Evolutionary conservation across 345 rosid genomes (phyloP).

Genomic region (Hevea brasiliensis): DNA sequence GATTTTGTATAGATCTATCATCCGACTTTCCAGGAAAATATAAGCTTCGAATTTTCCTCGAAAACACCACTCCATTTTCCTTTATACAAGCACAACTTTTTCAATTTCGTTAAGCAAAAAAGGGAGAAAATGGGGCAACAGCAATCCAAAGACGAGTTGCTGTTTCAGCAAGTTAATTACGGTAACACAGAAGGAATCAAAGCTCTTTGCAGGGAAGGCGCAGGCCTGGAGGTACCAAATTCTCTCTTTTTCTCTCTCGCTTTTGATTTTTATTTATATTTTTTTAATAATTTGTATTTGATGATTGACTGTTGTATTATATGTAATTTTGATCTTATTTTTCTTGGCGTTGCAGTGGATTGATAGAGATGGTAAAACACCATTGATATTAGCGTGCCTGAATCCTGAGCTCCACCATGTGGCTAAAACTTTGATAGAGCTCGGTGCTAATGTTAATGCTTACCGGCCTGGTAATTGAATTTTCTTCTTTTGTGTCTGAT

Average conservation of each 20-base stretch:
- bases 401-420: conserved; percentile 60
- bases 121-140: conserved; percentile 72
- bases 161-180: conserved; percentile 73
- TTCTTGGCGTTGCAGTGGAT: conserved; percentile 56
- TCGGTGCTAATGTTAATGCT: conserved; percentile 83
- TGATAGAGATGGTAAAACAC: conserved; percentile 91
- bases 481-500: background rate
- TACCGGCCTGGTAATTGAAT: conserved; percentile 68
- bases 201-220: conserved; percentile 72
- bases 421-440: conserved; percentile 75
- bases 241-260: background rate
- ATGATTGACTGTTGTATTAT: background rate
- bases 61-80: conserved; percentile 1
- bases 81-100: background rate
- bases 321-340: background rate
- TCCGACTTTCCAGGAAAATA: background rate
- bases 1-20: background rate
- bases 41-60: background rate
- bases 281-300: background rate
- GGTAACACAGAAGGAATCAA: conserved; percentile 82
- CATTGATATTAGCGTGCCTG: conserved; percentile 81
- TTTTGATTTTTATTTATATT: background rate
- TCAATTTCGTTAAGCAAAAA: background rate
- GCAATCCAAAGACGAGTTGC: conserved; percentile 87
- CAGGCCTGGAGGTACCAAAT: conserved; percentile 76